Evolutionary conservation across 2,329 filamentous ascomycete species (phyloP).

Genomic region (Didymella glomerata): DNA sequence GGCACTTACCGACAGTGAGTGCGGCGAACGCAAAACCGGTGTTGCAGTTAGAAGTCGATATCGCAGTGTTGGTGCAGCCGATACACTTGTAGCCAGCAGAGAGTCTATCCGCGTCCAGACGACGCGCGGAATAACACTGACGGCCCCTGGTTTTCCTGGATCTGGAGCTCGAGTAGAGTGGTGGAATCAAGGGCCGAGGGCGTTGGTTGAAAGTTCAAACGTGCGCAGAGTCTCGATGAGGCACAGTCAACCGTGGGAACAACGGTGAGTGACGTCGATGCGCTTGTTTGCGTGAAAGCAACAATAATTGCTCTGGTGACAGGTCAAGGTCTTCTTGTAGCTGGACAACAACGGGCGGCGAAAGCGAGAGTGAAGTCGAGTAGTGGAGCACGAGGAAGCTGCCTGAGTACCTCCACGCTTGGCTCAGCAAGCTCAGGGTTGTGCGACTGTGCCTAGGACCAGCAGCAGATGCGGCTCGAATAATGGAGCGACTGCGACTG

Average conservation of each 20-base stretch:
- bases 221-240: not conserved
- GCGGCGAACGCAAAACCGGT: conserved; percentile 32
- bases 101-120: too few species aligned
- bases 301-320: conserved; percentile 2
- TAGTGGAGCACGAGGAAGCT: not conserved
- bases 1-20: conserved; percentile 24
- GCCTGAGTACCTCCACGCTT: conserved; percentile 21
- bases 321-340: not conserved
- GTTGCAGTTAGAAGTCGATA: not conserved
- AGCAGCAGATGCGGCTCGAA: conserved; percentile 11
- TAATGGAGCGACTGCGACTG: conserved; percentile 17
- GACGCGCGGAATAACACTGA: too few species aligned
- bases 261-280: conserved; percentile 18
- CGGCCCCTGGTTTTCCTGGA: too few species aligned
- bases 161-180: not conserved
- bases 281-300: conserved; percentile 9
- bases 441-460: conserved; percentile 25
- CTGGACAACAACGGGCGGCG: not conserved
- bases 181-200: not conserved
- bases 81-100: too few species aligned
- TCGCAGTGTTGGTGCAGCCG: not conserved
- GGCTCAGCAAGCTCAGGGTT: conserved; percentile 1
- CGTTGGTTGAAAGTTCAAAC: not conserved
- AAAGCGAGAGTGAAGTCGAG: not conserved
- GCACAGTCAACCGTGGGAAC: conserved; percentile 1